phyloP scores from a whole-genome alignment of 1,284 basidiomycete genomes.

The Tilletia setariae region DNA sequence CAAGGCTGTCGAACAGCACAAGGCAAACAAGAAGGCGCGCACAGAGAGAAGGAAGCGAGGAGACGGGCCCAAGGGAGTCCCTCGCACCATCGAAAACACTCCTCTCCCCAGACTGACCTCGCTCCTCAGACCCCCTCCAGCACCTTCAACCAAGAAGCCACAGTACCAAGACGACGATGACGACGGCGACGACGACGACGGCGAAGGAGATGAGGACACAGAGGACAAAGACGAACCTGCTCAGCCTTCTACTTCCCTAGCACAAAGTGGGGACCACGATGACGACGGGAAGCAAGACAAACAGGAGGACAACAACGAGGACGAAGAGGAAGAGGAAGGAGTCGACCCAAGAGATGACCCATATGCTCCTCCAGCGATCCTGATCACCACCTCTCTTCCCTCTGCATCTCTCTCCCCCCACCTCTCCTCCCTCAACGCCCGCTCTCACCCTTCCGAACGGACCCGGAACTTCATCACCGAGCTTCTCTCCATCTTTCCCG shows the following conservation, averaged over 20 bases:
- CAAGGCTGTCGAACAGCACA: constrained; percentile 15
- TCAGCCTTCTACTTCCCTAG: background rate
- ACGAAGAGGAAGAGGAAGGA: constrained; percentile 36
- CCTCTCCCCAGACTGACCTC: constrained; percentile 84
- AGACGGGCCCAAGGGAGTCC: constrained; percentile 67
- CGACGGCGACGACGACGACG: constrained; percentile 43
- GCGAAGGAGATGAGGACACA: constrained; percentile 21
- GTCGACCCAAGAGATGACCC: constrained; percentile 44
- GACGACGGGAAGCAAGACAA: background rate
- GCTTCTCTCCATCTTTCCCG: constrained; percentile 84
- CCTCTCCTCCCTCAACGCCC: constrained; percentile 61
- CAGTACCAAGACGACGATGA: constrained; percentile 35
- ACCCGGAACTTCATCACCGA: constrained; percentile 68
- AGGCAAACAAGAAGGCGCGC: constrained; percentile 16
- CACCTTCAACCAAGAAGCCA: constrained; percentile 12
- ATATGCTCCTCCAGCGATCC: constrained; percentile 40
- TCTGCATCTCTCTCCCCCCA: constrained; percentile 46
- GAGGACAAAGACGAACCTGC: constrained; percentile 11
- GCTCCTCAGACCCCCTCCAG: constrained; percentile 33
- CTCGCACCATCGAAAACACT: constrained; percentile 87
- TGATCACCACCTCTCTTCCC: constrained; percentile 50
- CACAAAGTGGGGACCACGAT: background rate
- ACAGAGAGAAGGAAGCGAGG: constrained; percentile 11
- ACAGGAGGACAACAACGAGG: constrained; percentile 17
- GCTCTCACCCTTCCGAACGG: constrained; percentile 56